phyloP scores from a whole-genome alignment of 2,329 filamentous ascomycete genomes.

The Tolypocladium guangdongense region DNA sequence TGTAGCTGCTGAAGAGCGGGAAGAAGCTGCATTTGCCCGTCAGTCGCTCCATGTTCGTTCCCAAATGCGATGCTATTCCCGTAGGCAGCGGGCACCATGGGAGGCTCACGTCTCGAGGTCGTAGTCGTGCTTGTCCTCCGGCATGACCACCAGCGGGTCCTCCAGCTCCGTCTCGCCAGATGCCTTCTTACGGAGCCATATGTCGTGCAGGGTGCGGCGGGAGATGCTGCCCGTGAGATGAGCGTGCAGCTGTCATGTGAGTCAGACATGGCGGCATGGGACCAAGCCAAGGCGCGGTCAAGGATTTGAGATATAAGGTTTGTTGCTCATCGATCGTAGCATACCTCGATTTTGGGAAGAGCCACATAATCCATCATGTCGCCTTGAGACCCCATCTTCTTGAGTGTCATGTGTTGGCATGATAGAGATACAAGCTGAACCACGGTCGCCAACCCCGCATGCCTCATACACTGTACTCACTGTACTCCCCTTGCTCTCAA shows the following conservation, averaged over 20 bases:
- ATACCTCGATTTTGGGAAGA: conserved; percentile 47
- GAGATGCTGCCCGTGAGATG: conserved; percentile 73
- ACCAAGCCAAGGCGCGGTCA: background rate
- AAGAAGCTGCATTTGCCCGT: conserved; percentile 48
- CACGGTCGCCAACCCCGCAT: background rate
- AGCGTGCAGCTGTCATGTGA: conserved; percentile 53
- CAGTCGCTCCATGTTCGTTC: background rate
- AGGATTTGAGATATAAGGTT: background rate
- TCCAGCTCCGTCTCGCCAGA: conserved; percentile 43
- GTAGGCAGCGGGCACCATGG: background rate
- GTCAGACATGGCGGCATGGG: background rate
- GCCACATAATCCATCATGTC: conserved; percentile 30
- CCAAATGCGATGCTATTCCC: too few relatives aligned
- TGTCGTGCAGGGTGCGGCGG: conserved; percentile 58
- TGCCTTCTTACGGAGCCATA: conserved; percentile 54
- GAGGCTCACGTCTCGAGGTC: conserved; percentile 53
- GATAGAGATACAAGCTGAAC: too few relatives aligned
- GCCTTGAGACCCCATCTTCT: background rate
- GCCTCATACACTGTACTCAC: background rate
- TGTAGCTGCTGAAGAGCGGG: conserved; percentile 66
- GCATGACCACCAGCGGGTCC: conserved; percentile 61
- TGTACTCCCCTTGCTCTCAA: background rate
- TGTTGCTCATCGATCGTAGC: background rate
- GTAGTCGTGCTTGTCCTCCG: conserved; percentile 59
- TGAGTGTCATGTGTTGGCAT: too few relatives aligned